Conservation (phyloP, 768 basidiomycete species). For the Chalciporus chontae region DNA sequence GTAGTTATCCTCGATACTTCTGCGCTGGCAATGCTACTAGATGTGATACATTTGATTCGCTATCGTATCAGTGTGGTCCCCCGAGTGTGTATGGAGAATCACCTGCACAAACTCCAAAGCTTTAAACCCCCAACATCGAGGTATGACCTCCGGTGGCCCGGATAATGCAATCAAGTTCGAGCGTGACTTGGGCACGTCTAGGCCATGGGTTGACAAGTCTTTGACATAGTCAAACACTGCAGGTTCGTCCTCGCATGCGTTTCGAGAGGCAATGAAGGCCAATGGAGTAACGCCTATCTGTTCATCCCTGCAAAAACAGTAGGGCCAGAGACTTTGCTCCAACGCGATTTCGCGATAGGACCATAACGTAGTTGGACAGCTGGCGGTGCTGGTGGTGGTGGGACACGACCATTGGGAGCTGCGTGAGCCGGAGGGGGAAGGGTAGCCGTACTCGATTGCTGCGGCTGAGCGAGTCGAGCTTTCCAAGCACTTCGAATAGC, state of each 20-base stretch:
- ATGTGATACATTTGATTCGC: slow-evolving; percentile 10
- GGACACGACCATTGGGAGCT: slow-evolving; percentile 23
- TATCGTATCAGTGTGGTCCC: neutral
- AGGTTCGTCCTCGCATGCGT: slow-evolving; percentile 4
- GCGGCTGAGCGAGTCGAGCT: slow-evolving; percentile 46
- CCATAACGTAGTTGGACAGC: slow-evolving; percentile 47
- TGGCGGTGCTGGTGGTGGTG: slow-evolving; percentile 12
- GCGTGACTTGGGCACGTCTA: slow-evolving; percentile 2
- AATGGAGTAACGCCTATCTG: slow-evolving; percentile 39
- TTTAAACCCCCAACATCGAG: neutral
- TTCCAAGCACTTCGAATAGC: slow-evolving; percentile 76
- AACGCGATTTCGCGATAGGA: slow-evolving; percentile 56
- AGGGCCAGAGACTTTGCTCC: slow-evolving; percentile 77
- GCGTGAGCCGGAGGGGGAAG: slow-evolving; percentile 21
- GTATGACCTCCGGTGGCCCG: neutral
- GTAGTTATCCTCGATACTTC: slow-evolving; percentile 12
- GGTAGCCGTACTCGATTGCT: slow-evolving; percentile 20
- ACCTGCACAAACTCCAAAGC: neutral
- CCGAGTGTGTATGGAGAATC: neutral
- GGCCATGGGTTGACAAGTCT: neutral
- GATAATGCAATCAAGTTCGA: slow-evolving; percentile 3
- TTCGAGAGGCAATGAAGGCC: slow-evolving; percentile 1
- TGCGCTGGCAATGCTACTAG: slow-evolving; percentile 8
- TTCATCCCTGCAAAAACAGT: slow-evolving; percentile 59
- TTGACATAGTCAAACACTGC: slow-evolving; percentile 5